Percentiles rank a stretch among this genome's conserved stretches.
phyloP scores from a whole-genome alignment of 352 stramenopile genomes.

The Saprolegnia diclina region DNA sequence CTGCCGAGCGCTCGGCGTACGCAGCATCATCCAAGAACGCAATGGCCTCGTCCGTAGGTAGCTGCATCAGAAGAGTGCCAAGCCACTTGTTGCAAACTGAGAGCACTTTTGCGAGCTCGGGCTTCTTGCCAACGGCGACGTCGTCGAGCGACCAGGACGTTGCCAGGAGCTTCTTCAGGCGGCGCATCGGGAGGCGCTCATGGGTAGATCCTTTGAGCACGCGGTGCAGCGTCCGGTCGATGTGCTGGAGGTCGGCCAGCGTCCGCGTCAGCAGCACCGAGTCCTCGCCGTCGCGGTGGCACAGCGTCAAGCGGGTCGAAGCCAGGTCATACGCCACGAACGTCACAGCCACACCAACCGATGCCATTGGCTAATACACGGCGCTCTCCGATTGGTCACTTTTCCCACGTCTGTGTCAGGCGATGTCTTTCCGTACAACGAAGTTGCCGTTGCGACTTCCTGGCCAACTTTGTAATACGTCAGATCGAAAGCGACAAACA shows the following conservation, averaged over 20 bases:
- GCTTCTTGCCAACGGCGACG: constrained; percentile 38
- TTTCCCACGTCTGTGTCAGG: too few species aligned
- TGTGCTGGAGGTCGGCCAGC: constrained; percentile 13
- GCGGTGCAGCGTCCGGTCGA: constrained; percentile 6
- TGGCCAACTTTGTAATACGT: too few species aligned
- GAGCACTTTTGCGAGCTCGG: constrained; percentile 63
- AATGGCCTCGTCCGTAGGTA: constrained; percentile 30
- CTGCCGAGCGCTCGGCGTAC: constrained; percentile 36
- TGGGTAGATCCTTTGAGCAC: neutral
- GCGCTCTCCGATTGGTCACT: too few species aligned
- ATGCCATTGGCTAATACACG: too few species aligned
- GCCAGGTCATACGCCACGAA: neutral
- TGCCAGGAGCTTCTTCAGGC: constrained; percentile 50
- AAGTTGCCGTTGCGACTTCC: too few species aligned
- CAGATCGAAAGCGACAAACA: too few species aligned
- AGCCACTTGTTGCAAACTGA: constrained; percentile 50
- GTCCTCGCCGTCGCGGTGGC: neutral
- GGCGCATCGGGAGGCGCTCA: constrained; percentile 44
- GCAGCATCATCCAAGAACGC: constrained; percentile 49
- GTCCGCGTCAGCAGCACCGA: neutral
- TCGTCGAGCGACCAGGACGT: constrained; percentile 47
- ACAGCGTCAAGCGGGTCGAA: neutral
- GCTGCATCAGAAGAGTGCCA: constrained; percentile 34
- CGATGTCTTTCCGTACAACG: too few species aligned
- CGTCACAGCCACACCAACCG: neutral